Base-by-base conservation (phyloP, 2,329 filamentous ascomycete genomes). In the Colletotrichum incanum region DNA sequence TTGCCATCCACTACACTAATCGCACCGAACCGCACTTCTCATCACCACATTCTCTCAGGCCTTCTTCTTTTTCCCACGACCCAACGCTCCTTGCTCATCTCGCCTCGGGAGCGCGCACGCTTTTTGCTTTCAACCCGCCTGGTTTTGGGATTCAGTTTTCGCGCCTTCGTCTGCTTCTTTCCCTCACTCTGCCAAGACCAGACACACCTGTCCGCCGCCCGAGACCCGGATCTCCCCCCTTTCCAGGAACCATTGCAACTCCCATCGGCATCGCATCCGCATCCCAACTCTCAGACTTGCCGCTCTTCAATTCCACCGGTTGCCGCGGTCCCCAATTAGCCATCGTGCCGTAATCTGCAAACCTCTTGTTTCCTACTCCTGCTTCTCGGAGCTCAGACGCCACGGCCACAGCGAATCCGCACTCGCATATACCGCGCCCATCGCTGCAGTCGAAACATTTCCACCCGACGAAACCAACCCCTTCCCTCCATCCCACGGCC, bases 371-470 rank as follows among this genome's bases (percentile, higher is more conserved):
- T 60, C 59, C 47, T 52, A 39, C 65, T 54, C 52, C 37, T 58
- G 52, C 45, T 64, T 60, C 39, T 45, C 41, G 54, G 58, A 72
- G 65, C 59, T 55, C 65, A 72, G 52, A 64, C 69, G 49, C 59
- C 37, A 54, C 54, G 41, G 59, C 65, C 45, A 34, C 65, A 69
- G 69, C 69, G 69, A 69, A 72, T 72, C 69, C 65, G 58, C 65
- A 59, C 47, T 69, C 69, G 45, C 52, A 26, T 64, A 59, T 43
- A 52, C 58, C 28, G 41, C 45, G 65, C 45, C 31, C 69, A 64
- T 58, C 52, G 37, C 54, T 47, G 50, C 47, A 37, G 59, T 72
- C 69, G 69, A 72, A 72, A 72, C 69, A 72, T 72, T 69, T 60
- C 69, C 47, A 69, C 69, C 41, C 58, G 52, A 69, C 58, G 59